These are phyloP conservation scores for Amphibolis antarctica DNA, from an alignment of 106 monocot species.

Conservation along the genomic window DNA sequence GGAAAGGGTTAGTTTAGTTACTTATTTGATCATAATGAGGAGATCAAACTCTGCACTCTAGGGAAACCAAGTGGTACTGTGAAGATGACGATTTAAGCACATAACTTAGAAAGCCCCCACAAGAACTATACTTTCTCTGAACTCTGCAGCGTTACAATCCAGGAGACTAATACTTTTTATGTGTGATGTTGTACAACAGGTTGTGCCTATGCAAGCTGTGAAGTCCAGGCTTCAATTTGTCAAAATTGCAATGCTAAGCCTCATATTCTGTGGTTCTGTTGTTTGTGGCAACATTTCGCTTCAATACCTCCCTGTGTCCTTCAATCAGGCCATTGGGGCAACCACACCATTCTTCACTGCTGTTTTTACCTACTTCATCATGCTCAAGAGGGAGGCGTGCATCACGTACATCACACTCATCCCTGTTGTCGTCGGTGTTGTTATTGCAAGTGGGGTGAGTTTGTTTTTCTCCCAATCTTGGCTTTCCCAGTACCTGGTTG, in stretches of 20 bases:
- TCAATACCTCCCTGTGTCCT: conserved; percentile 22
- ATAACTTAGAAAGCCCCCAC: too few species aligned
- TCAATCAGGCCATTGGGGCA: conserved; percentile 26
- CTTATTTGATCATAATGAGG: too few species aligned
- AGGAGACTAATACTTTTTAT: too few species aligned
- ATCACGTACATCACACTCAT: conserved; percentile 21
- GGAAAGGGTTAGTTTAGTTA: too few species aligned
- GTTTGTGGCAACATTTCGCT: conserved; percentile 25
- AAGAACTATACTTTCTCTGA: too few species aligned
- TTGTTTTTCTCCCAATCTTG: neutral
- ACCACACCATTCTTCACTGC: conserved; percentile 29
- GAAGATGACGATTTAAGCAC: too few species aligned
- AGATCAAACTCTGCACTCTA: too few species aligned
- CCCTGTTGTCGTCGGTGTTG: conserved; percentile 20
- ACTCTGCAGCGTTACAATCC: too few species aligned
- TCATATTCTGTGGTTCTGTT: conserved; percentile 27
- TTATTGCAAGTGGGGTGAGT: conserved; percentile 27
- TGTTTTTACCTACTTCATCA: conserved; percentile 21
- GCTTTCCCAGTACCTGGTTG: too few species aligned
- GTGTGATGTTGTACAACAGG: neutral
- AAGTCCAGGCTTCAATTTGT: conserved; percentile 14
- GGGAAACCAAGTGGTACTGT: too few species aligned
- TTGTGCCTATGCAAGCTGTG: conserved; percentile 20
- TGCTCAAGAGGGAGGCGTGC: conserved; percentile 14
- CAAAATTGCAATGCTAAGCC: conserved; percentile 20